These are phyloP conservation scores for Cordia subcordata DNA, from an alignment of 257 asterid species.

Conservation along the genomic window DNA sequence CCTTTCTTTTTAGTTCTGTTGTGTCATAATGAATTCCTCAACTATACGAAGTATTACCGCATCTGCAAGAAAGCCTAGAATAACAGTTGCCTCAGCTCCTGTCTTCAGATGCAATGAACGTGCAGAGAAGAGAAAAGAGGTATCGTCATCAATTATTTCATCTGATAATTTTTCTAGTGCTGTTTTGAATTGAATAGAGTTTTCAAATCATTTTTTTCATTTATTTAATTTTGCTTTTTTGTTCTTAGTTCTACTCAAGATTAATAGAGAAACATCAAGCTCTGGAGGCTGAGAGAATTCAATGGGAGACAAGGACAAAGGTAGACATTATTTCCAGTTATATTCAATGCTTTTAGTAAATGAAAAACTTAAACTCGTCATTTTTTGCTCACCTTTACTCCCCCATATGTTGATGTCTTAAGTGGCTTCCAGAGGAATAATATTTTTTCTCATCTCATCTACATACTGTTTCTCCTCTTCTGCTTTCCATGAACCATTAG, in stretches of 20 bases:
- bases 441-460: background rate
- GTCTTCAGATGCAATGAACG: constrained; percentile 65
- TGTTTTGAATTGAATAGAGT: background rate
- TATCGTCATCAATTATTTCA: constrained; percentile 11
- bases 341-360: background rate
- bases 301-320: constrained; percentile 67
- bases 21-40: constrained; percentile 22
- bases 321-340: constrained; percentile 24
- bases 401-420: background rate
- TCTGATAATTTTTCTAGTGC: constrained; percentile 2
- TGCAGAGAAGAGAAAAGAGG: constrained; percentile 86
- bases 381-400: background rate
- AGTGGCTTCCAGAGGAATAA: too few species aligned
- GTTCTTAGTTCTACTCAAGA: constrained; percentile 58
- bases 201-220: constrained; percentile 2
- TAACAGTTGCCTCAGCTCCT: constrained; percentile 60
- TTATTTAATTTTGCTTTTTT: background rate
- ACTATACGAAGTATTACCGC: constrained; percentile 36
- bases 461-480: background rate
- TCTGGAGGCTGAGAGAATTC: constrained; percentile 63
- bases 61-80: constrained; percentile 46
- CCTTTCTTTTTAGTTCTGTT: constrained; percentile 6
- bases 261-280: constrained; percentile 88
- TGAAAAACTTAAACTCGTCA: background rate
- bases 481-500: constrained; percentile 31